Conservation (phyloP, 495 filamentous ascomycete species). For the Penicilliopsis zonata region DNA sequence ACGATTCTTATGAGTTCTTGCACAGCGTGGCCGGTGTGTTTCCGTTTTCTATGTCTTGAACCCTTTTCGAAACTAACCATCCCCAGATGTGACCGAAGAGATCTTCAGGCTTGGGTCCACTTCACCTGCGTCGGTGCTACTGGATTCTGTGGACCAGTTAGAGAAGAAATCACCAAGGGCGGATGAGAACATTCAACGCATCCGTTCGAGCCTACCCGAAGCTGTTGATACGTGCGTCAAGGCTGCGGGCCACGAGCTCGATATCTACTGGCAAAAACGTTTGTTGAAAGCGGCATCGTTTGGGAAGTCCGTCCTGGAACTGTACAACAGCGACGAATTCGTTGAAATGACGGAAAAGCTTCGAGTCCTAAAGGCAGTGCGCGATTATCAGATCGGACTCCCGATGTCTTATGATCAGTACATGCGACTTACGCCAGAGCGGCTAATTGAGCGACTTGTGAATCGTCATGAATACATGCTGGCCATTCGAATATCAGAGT, state of each 20-base stretch:
- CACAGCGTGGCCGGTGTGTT: constrained; percentile 74
- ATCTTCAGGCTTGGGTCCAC: constrained; percentile 82
- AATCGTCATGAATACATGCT: constrained; percentile 86
- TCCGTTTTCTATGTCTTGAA: not conserved
- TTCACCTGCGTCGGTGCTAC: constrained; percentile 74
- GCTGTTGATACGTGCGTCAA: constrained; percentile 86
- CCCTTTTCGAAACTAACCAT: constrained; percentile 3
- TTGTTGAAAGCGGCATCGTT: constrained; percentile 91
- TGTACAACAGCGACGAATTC: constrained; percentile 96
- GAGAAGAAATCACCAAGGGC: constrained; percentile 93
- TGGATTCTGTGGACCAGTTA: constrained; percentile 85
- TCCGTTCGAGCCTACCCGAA: constrained; percentile 72
- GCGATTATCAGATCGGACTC: constrained; percentile 83
- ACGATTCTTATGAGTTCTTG: constrained; percentile 87
- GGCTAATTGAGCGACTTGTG: constrained; percentile 70
- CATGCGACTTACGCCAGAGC: constrained; percentile 76
- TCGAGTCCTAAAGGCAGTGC: constrained; percentile 80
- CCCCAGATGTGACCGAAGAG: constrained; percentile 62
- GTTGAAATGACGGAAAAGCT: constrained; percentile 96
- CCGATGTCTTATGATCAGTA: constrained; percentile 90
- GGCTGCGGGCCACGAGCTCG: constrained; percentile 87
- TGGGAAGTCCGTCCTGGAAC: constrained; percentile 90
- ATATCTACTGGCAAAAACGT: constrained; percentile 84
- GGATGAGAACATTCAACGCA: constrained; percentile 93
- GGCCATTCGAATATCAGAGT: constrained; percentile 81